Percentiles rank a stretch among this genome's conserved stretches.
phyloP scores from a whole-genome alignment of 1,139 yeast species.

The Kurtzmaniella quercitrusa region DNA sequence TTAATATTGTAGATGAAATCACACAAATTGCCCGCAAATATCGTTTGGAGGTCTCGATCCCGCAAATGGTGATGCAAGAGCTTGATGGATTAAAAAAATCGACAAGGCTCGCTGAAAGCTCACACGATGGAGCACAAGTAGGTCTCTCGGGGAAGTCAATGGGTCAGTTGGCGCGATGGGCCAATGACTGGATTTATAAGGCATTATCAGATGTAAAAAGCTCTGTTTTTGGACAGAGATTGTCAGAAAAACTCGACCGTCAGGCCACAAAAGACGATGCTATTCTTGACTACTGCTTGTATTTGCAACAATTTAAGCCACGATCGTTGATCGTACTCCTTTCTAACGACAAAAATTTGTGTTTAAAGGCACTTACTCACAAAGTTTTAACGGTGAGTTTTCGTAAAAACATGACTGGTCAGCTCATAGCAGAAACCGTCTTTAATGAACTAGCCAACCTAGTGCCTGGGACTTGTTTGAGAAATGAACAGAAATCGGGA shows the following conservation, averaged over 20 bases:
- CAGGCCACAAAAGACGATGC: conserved; percentile 66
- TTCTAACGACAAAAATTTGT: conserved; percentile 81
- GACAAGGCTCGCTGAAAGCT: conserved; percentile 10
- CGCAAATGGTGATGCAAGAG: conserved; percentile 67
- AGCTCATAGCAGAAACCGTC: conserved; percentile 50
- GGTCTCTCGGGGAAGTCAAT: conserved; percentile 28
- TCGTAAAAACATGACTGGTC: conserved; percentile 56
- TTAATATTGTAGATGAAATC: conserved; percentile 51
- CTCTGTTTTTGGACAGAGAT: conserved; percentile 62
- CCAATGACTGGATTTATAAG: conserved; percentile 75
- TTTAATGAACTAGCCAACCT: conserved; percentile 35
- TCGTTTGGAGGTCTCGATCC: conserved; percentile 57
- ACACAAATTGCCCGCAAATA: conserved; percentile 33
- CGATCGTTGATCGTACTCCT: conserved; percentile 55
- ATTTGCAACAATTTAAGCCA: conserved; percentile 41
- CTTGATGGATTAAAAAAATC: conserved; percentile 73
- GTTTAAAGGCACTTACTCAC: conserved; percentile 71
- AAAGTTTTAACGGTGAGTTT: conserved; percentile 66
- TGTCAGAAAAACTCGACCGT: conserved; percentile 46
- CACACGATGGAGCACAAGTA: conserved; percentile 7
- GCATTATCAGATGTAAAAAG: conserved; percentile 50
- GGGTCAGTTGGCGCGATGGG: conserved; percentile 64
- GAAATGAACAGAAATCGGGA: neutral
- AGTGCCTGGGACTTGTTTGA: conserved; percentile 8
- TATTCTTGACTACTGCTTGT: conserved; percentile 80